Conservation (phyloP, 192 early-diverging fungal species). For the Gorgonomyces haynaldii region DNA sequence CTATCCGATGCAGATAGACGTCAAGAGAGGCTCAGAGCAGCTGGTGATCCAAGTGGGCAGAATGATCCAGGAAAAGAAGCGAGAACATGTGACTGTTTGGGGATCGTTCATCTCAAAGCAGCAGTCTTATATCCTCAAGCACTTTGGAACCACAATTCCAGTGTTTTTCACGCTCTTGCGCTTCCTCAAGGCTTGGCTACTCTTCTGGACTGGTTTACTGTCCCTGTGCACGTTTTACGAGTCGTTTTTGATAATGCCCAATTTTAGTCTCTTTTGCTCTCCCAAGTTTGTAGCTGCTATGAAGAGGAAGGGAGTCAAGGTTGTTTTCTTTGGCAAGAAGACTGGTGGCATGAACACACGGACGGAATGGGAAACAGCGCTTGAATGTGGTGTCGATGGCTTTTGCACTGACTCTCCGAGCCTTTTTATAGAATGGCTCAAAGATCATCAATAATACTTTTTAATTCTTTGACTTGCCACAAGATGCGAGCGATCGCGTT, state of each 20-base stretch:
- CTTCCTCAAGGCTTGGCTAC: constrained; percentile 4
- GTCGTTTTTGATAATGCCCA: constrained; percentile 28
- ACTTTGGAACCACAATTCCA: constrained; percentile 26
- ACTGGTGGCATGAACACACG: constrained; percentile 26
- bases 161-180: constrained; percentile 23
- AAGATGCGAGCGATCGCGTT: too few species aligned
- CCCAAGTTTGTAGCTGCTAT: constrained; percentile 18
- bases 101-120: constrained; percentile 18
- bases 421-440: constrained; percentile 21
- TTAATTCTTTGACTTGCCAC: too few species aligned
- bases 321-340: constrained; percentile 30
- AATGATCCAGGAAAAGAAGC: constrained; percentile 20
- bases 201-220: constrained; percentile 23
- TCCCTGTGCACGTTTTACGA: constrained; percentile 20
- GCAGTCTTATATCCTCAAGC: constrained; percentile 16
- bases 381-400: constrained; percentile 30
- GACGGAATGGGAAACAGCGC: constrained; percentile 19
- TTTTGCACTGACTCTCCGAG: constrained; percentile 35
- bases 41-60: constrained; percentile 27
- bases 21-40: constrained; percentile 26
- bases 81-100: constrained; percentile 31
- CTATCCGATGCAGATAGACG: constrained; percentile 38
- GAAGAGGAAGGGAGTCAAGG: constrained; percentile 24
- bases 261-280: constrained; percentile 16
- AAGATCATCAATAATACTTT: too few species aligned